Base-by-base conservation (phyloP, 768 basidiomycete genomes). In the Amanita fuliginea region DNA sequence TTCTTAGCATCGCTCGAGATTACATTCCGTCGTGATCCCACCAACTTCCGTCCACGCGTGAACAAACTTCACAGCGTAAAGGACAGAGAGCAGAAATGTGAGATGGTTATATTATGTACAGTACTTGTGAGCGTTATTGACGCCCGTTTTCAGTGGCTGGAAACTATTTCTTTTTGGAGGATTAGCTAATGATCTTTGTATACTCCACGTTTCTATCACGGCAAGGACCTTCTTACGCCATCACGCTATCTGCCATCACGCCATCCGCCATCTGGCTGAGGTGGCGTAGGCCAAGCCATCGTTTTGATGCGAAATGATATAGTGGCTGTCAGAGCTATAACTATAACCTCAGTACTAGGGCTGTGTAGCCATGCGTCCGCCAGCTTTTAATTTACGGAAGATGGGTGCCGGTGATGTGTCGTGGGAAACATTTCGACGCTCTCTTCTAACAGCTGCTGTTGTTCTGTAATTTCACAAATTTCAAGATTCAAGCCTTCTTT, bases 1-100 rank as follows among this genome's bases (percentile, higher is more conserved):
- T 99, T 99, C 80, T 69, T 99, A 51, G 86, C 88, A 1, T 91
- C 87, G 9, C 74, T 99, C 11, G 92, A 98, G 67, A 95, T 98
- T 64, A 98, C 96, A 1, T 98, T 98, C 83, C 77, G 96, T 53
- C 83, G 96, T 57, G 96, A 99, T 67, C 96, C 95, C 9, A 95
- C 92, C 52, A 91, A 92, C 70, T 92, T 79, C 74, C 76, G 89
- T 36, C 89, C 89, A 33, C 80, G 89, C 36, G 89, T 92, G 22
- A 92, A 92, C 71, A 92, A 92, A 68, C 59, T 77, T 47, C 67
- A 88, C 64, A 86, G 84, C 65, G 76, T 91, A 59, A 92, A 92
- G 67, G 89, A 92, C 61, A 72, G 85, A 51, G 89, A 92, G 64
- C 89, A 92, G 67, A 92, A 91, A 67, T 55, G 88, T 87, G 56